Percentiles rank a stretch among this genome's conserved stretches.
Conservation (phyloP, 768 basidiomycete species). For the Filobasidium wieringae region DNA sequence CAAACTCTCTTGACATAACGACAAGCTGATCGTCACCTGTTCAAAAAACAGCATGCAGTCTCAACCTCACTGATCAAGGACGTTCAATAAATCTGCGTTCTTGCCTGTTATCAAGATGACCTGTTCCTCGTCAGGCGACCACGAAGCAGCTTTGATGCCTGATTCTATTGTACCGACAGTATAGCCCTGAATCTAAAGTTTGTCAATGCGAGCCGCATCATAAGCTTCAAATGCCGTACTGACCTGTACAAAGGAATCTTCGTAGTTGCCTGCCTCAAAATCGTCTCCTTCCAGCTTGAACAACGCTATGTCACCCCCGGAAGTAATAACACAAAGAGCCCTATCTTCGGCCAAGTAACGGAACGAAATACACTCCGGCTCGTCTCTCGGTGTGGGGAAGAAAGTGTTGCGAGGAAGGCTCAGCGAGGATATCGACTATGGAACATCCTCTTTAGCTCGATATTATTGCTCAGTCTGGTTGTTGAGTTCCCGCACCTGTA, state of each 20-base stretch:
- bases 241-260: not conserved
- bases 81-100: slow-evolving; percentile 8
- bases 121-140: slow-evolving; percentile 88
- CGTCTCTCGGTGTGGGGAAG: not conserved
- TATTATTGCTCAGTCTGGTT: not conserved
- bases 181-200: too few relatives aligned
- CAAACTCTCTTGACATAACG: slow-evolving; percentile 78
- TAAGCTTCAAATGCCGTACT: too few relatives aligned
- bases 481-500: not conserved
- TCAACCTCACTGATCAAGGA: not conserved
- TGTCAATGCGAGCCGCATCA: too few relatives aligned
- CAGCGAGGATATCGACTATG: not conserved
- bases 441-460: not conserved
- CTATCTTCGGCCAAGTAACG: slow-evolving; percentile 62
- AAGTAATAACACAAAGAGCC: slow-evolving; percentile 54
- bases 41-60: not conserved
- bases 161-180: slow-evolving; percentile 77
- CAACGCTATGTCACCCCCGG: slow-evolving; percentile 71
- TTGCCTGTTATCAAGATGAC: slow-evolving; percentile 68
- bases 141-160: slow-evolving; percentile 67
- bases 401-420: not conserved
- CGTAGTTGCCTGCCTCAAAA: not conserved
- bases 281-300: slow-evolving; percentile 42
- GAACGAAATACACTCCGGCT: slow-evolving; percentile 43
- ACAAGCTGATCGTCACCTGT: slow-evolving; percentile 66